phyloP scores from a whole-genome alignment of 352 stramenopile species.

The Globisporangium perplexum region DNA sequence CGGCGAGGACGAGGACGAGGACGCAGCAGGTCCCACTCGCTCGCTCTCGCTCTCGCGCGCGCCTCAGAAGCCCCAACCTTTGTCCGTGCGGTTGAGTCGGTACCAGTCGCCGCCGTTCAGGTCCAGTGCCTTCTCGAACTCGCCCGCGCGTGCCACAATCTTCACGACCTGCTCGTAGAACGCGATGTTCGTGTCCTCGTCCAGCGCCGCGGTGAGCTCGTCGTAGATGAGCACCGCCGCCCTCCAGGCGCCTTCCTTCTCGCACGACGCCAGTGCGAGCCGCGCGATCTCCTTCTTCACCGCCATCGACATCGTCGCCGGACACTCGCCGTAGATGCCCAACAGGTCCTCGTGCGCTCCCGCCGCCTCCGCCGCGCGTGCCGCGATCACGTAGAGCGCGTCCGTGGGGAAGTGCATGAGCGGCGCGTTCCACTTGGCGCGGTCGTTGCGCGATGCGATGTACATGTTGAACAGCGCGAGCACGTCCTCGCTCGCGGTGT shows the following conservation, averaged over 20 bases:
- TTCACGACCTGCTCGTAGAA: slow-evolving; percentile 82
- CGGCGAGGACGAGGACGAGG: too few species aligned
- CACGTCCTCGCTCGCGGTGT: slow-evolving; percentile 29
- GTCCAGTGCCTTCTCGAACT: slow-evolving; percentile 81
- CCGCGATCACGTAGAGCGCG: slow-evolving; percentile 55
- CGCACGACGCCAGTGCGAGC: slow-evolving; percentile 51
- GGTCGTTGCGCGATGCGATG: slow-evolving; percentile 35
- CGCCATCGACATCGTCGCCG: slow-evolving; percentile 32
- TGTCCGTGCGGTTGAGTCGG: slow-evolving; percentile 65
- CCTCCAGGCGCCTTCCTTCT: slow-evolving; percentile 65
- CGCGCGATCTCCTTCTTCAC: slow-evolving; percentile 49
- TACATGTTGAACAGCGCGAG: slow-evolving; percentile 61
- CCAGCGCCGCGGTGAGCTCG: slow-evolving; percentile 48
- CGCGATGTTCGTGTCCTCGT: slow-evolving; percentile 56
- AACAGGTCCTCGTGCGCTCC: slow-evolving; percentile 57
- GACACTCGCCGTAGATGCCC: slow-evolving; percentile 47
- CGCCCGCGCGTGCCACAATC: slow-evolving; percentile 75
- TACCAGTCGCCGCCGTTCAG: slow-evolving; percentile 84
- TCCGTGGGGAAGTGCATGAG: slow-evolving; percentile 63
- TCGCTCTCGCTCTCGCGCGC: neutral
- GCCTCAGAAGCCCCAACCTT: slow-evolving; percentile 41
- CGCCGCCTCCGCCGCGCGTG: slow-evolving; percentile 37
- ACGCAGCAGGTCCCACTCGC: too few species aligned
- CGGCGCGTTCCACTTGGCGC: slow-evolving; percentile 39
- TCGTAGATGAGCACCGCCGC: slow-evolving; percentile 72